Base-by-base conservation (phyloP, 2,329 filamentous ascomycete genomes). In the Colletotrichum tropicale region DNA sequence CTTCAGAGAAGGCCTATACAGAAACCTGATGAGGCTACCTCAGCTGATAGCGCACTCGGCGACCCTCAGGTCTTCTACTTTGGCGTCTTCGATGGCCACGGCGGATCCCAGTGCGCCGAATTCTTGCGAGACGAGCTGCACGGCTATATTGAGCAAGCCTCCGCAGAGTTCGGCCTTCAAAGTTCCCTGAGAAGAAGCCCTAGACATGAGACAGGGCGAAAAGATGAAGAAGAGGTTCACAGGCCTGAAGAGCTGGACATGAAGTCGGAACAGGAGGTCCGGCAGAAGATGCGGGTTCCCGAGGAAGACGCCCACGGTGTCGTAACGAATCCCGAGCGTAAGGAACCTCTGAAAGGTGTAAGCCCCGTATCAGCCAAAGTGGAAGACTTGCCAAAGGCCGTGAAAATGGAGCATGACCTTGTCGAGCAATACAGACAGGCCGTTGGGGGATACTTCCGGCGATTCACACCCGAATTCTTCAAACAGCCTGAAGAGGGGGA, bases 21-120 rank as follows among this genome's bases (percentile, higher is more conserved):
- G 78, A 88, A 85, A 55, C 84, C 86, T 28, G 90, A 88, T 77
- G 92, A 92, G 84, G 92, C 90, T 66, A 95, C 91, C 28, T 91
- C 89, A 12, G 95, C 95, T 8, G 94, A 95, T 74, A 94, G 93
- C 78, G 92, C 94, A 3, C 94, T 92, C 77, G 96, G 96, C 4
- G 96, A 98, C 82, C 96, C 96, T 2, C 96, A 98, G 83, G 93
- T 98, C 38, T 99, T 99, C 85, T 99, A 98, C 84, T 99, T 98
- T 88, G 96, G 92, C 2, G 93, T 98, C 2, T 99, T 98, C 81
- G 97, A 99, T 84, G 97, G 97, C 4, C 97, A 99, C 86, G 97
- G 97, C 12, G 97, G 97, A 24, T 91, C 88, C 24, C 94, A 98
- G 83, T 98, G 97, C 84, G 96, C 95, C 75, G 93, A 94, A 21